phyloP scores from a whole-genome alignment of 2,329 filamentous ascomycete species.

The Fusarium sterilihyphosum region DNA sequence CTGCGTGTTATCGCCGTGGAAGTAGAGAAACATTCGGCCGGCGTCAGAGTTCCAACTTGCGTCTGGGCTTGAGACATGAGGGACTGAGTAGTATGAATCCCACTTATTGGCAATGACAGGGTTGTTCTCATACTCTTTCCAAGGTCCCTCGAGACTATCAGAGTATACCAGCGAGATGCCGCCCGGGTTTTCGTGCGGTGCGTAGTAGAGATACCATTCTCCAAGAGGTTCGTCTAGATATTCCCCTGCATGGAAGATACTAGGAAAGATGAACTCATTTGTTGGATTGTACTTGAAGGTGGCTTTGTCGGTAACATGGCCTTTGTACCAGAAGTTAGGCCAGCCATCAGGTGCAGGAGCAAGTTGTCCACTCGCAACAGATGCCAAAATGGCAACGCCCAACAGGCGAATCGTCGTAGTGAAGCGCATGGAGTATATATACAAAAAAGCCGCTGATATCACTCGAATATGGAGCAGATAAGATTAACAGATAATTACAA shows the following conservation, averaged over 20 bases:
- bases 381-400: background rate
- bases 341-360: constrained; percentile 25
- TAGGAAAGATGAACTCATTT: constrained; percentile 42
- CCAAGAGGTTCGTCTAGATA: constrained; percentile 30
- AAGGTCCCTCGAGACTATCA: constrained; percentile 22
- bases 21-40: constrained; percentile 16
- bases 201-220: constrained; percentile 44
- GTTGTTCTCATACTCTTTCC: constrained; percentile 16
- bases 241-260: constrained; percentile 37
- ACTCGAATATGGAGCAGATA: background rate
- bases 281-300: constrained; percentile 39
- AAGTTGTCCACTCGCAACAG: constrained; percentile 1
- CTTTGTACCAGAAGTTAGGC: constrained; percentile 37
- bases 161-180: constrained; percentile 39
- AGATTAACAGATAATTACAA: background rate
- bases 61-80: constrained; percentile 28
- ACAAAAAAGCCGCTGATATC: fast-evolving
- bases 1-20: constrained; percentile 17
- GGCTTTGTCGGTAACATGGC: constrained; percentile 34
- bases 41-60: constrained; percentile 12
- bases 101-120: constrained; percentile 17
- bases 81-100: constrained; percentile 17
- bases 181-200: constrained; percentile 41
- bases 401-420: background rate
- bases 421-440: background rate